These are phyloP conservation scores for Sedum album DNA, from an alignment of 164 flowering plant species.

Conservation along the genomic window DNA sequence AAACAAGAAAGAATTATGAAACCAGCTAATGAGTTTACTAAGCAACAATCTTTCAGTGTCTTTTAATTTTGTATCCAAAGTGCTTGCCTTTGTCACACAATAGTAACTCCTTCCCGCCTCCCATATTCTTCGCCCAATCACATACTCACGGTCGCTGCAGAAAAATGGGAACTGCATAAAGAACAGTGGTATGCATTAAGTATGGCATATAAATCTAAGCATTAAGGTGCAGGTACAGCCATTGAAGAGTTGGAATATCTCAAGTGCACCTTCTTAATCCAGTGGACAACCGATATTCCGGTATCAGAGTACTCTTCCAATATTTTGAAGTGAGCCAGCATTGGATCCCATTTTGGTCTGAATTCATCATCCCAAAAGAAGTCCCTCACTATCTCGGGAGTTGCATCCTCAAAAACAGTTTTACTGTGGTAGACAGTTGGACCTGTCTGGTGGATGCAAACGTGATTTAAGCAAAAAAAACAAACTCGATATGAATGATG, in stretches of 20 bases:
- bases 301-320: constrained; percentile 67
- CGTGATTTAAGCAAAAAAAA: constrained; percentile 11
- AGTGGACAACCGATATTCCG: constrained; percentile 72
- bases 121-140: constrained; percentile 90
- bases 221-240: neutral
- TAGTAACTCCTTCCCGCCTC: constrained; percentile 68
- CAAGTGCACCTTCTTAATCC: constrained; percentile 82
- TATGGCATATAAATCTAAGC: constrained; percentile 2
- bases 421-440: constrained; percentile 65
- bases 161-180: constrained; percentile 87
- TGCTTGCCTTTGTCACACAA: constrained; percentile 88
- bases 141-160: constrained; percentile 95
- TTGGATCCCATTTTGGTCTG: constrained; percentile 92
- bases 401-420: constrained; percentile 90
- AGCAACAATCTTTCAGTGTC: too few relatives aligned
- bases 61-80: too few relatives aligned
- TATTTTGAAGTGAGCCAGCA: constrained; percentile 59
- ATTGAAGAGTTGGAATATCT: neutral
- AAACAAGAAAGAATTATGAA: neutral
- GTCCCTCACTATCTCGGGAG: constrained; percentile 88
- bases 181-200: constrained; percentile 13
- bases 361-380: too few relatives aligned
- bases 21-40: neutral
- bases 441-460: constrained; percentile 42
- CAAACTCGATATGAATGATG: neutral